These are phyloP conservation scores for Evernia prunastri DNA, from an alignment of 495 filamentous ascomycete genomes.

Conservation along the genomic window DNA sequence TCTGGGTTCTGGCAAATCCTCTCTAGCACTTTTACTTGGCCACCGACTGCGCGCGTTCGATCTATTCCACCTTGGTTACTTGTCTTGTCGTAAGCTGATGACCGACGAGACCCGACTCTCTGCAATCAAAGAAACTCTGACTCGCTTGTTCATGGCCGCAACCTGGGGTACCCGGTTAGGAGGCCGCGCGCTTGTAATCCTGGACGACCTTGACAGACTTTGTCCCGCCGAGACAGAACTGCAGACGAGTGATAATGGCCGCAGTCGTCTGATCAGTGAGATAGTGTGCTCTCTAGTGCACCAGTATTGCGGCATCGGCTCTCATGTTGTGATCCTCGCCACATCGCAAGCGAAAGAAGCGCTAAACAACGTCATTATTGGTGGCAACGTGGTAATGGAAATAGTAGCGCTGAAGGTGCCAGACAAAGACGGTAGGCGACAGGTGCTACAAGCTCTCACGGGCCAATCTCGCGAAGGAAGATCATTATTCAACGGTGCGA, in stretches of 20 bases:
- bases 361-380: constrained; percentile 70
- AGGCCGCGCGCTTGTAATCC: constrained; percentile 71
- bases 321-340: constrained; percentile 77
- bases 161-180: constrained; percentile 83
- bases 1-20: constrained; percentile 82
- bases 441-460: constrained; percentile 66
- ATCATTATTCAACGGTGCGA: constrained; percentile 30
- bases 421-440: constrained; percentile 81
- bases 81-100: constrained; percentile 74
- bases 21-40: constrained; percentile 59
- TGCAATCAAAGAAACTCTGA: constrained; percentile 82
- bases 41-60: constrained; percentile 57
- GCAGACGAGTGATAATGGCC: constrained; percentile 85
- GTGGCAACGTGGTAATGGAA: constrained; percentile 73
- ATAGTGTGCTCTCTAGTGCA: constrained; percentile 73
- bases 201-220: constrained; percentile 88
- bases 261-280: constrained; percentile 88
- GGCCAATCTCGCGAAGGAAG: constrained; percentile 20
- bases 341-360: constrained; percentile 90
- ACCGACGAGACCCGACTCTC: constrained; percentile 83
- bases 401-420: constrained; percentile 81
- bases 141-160: constrained; percentile 75
- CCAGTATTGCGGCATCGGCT: constrained; percentile 69
- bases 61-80: constrained; percentile 72
- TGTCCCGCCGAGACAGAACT: constrained; percentile 90